phyloP scores from a whole-genome alignment of 148 eudicot species.

The Drosera capensis region DNA sequence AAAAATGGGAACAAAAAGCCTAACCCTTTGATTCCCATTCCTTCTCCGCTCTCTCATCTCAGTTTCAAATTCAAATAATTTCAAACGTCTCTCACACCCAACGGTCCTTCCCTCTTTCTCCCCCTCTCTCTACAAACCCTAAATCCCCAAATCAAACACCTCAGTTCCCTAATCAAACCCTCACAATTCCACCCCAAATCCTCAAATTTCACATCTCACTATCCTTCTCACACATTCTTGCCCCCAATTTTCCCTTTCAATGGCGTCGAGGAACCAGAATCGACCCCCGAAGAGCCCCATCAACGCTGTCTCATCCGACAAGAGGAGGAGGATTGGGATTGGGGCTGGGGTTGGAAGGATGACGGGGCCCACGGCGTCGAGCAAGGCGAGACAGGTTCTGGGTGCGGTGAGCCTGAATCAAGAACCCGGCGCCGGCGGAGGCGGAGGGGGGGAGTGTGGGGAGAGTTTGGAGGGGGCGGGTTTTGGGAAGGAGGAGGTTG shows the following conservation, averaged over 20 bases:
- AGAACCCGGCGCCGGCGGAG: conserved; percentile 14
- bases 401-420: conserved; percentile 18
- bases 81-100: conserved; percentile 3
- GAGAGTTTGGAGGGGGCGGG: conserved; percentile 27
- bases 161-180: background rate
- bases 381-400: conserved; percentile 31
- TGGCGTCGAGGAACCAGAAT: conserved; percentile 38
- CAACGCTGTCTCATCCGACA: conserved; percentile 26
- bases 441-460: conserved; percentile 4
- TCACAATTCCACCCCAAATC: conserved; percentile 5
- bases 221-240: background rate
- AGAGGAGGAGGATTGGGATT: conserved; percentile 42
- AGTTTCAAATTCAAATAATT: conserved; percentile 11
- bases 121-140: conserved; percentile 14
- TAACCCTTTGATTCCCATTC: too few relatives aligned
- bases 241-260: conserved; percentile 8
- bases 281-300: conserved; percentile 33
- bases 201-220: background rate
- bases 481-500: conserved; percentile 53
- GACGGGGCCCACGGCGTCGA: conserved; percentile 21
- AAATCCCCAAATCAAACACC: conserved; percentile 8
- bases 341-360: conserved; percentile 21
- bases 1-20: too few relatives aligned
- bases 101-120: conserved; percentile 9
- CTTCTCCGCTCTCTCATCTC: too few relatives aligned